A percentile compares a stretch with the other conserved stretches of the same genome.
Evolutionary conservation across 176 grass and related monocot species (phyloP).

Genomic region (Hordeum marinum): DNA sequence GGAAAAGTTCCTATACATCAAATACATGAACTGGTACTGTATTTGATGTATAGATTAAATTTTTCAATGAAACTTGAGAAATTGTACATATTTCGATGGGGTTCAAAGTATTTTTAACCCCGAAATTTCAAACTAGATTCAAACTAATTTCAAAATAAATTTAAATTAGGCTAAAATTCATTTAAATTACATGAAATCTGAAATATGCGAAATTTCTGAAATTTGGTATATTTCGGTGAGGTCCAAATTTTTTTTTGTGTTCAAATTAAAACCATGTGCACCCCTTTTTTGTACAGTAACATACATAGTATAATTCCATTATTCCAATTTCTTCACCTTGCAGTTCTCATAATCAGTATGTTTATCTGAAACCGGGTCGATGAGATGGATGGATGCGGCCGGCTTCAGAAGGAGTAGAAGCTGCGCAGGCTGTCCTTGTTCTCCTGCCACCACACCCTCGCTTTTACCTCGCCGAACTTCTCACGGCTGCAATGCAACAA

Average conservation of each 20-base stretch:
- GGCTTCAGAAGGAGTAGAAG: slow-evolving; percentile 18
- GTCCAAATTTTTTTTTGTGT: too few species aligned
- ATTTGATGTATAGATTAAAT: not conserved
- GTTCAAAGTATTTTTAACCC: too few species aligned
- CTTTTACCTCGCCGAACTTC: slow-evolving; percentile 18
- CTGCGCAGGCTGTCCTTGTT: slow-evolving; percentile 11
- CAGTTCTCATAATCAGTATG: not conserved
- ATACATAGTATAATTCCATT: not conserved
- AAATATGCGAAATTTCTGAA: too few species aligned
- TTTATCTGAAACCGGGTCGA: not conserved
- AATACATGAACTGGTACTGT: not conserved
- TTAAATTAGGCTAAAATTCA: too few species aligned
- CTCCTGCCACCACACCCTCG: slow-evolving; percentile 23
- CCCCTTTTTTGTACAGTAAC: not conserved
- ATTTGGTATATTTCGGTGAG: too few species aligned
- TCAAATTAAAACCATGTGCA: too few species aligned
- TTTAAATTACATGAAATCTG: too few species aligned
- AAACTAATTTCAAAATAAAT: too few species aligned
- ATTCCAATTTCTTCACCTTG: not conserved
- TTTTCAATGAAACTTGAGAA: too few species aligned
- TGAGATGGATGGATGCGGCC: not conserved
- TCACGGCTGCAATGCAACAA: slow-evolving; percentile 12
- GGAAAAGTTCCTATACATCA: too few species aligned
- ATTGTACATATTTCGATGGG: too few species aligned
- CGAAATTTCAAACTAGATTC: too few species aligned